A percentile compares a stretch with the other conserved stretches of the same genome.
These are phyloP conservation scores for Chionographis japonica DNA, from an alignment of 106 monocot species.

Conservation along the genomic window DNA sequence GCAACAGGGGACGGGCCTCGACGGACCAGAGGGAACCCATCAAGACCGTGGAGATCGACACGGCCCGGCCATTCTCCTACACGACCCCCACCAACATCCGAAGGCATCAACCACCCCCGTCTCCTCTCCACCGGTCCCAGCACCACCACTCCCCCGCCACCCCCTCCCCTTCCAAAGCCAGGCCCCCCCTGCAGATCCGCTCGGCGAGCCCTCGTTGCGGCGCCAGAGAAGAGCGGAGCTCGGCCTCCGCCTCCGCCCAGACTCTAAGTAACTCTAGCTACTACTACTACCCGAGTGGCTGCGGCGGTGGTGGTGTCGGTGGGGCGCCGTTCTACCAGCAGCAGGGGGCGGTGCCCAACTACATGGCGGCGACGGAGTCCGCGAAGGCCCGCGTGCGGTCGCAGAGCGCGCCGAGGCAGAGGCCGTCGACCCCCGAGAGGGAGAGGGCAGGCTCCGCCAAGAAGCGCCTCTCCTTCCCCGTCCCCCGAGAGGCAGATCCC, in stretches of 20 bases:
- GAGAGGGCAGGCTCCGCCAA: conserved; percentile 48
- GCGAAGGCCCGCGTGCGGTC: conserved; percentile 79
- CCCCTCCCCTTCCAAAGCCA: conserved; percentile 64
- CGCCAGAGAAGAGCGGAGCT: conserved; percentile 5
- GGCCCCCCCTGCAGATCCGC: conserved; percentile 53
- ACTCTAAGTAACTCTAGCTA: conserved; percentile 11
- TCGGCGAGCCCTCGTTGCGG: conserved; percentile 82
- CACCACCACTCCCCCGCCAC: conserved; percentile 50
- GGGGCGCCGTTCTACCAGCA: neutral
- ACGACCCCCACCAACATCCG: conserved; percentile 16
- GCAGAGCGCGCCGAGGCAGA: conserved; percentile 89
- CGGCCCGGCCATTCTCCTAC: conserved; percentile 63
- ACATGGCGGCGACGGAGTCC: conserved; percentile 98
- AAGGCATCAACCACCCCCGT: conserved; percentile 1
- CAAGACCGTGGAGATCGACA: conserved; percentile 88
- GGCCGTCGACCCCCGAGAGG: conserved; percentile 71
- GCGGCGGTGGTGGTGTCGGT: neutral
- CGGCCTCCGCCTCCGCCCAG: conserved; percentile 4
- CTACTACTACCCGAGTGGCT: conserved; percentile 4
- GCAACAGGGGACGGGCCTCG: conserved; percentile 58
- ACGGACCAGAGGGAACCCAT: conserved; percentile 71
- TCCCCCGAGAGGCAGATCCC: conserved; percentile 20
- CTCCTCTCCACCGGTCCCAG: conserved; percentile 31
- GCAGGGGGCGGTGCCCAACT: conserved; percentile 53
- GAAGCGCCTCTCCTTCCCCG: conserved; percentile 81